Base-by-base conservation (phyloP, 768 basidiomycete genomes). In the Mrakia gelida region DNA sequence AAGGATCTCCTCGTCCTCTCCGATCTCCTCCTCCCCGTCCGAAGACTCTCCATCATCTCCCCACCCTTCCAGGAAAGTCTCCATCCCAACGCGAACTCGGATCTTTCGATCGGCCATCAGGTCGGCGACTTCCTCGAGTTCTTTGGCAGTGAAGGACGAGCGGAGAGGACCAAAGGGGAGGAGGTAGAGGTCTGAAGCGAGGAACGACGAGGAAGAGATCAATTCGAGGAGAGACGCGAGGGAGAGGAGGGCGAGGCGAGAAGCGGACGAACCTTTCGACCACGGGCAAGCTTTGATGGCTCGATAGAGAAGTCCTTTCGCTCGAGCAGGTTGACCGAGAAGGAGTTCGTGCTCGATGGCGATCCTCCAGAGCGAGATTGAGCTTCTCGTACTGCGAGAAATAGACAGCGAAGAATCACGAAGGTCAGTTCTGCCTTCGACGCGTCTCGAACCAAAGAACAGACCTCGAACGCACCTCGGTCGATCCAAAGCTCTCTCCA, bases 301-400 rank as follows among this genome's bases (percentile, higher is more conserved):
- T 49, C 84, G 81, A 72, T 84, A 85, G 49, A 85, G 82, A 23
- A 86, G 80, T 16, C 80, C 79, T 68, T 86, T 86, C 3, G 84
- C 85, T 1, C 80, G 77, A 5, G 78, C 54, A 0, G 73, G 52
- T 28, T 82, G 80, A 8, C 81, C 81, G 78, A 84, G 83, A 7
- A 82, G 76, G 30, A 81, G 72, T 78, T 85, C 85, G 70, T 85
- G 85, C 21, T 86, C 85, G 81, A 86, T 85, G 72, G 84, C 85
- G 10, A 85, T 80, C 41, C 79, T 80, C 85, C 85, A 86, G 0
- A 86, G 54, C 0, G 82, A 79, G 2, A 84, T 77, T 0, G 82
- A 85, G 2, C 82, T 80, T 43, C 79, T 80, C 0, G 84, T 84
- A 0, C 84, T 67, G 59, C 23, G 38, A 52, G 34, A n/a, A 34